These are phyloP conservation scores for Petunia secreta DNA, from an alignment of 257 asterid genomes.

Conservation along the genomic window DNA sequence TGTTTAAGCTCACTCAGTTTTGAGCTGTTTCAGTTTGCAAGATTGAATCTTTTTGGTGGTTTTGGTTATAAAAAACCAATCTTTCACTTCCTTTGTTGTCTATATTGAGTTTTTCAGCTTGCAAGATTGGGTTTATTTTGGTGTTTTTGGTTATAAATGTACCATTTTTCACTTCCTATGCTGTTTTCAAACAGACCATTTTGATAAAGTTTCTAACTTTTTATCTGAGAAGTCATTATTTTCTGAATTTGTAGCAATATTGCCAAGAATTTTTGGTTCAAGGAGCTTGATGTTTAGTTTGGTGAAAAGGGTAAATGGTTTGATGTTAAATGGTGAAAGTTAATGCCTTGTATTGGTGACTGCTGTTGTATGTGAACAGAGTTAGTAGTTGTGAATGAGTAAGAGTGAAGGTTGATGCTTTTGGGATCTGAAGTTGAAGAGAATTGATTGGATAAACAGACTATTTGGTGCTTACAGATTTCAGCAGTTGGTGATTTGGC, in stretches of 20 bases:
- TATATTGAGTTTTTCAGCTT: constrained; percentile 15
- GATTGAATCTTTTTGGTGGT: constrained; percentile 35
- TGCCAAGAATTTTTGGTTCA: constrained; percentile 25
- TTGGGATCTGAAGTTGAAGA: constrained; percentile 19
- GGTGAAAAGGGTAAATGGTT: constrained; percentile 19
- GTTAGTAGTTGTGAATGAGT: constrained; percentile 18
- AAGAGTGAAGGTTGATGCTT: background rate
- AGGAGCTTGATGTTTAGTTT: constrained; percentile 25
- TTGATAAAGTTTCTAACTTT: constrained; percentile 24
- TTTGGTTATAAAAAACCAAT: background rate
- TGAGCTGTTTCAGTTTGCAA: constrained; percentile 23
- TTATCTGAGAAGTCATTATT: constrained; percentile 19
- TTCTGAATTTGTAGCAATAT: background rate
- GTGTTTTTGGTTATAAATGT: constrained; percentile 7
- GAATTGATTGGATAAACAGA: constrained; percentile 28
- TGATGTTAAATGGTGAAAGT: constrained; percentile 14
- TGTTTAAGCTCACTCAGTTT: constrained; percentile 6
- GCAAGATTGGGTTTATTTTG: constrained; percentile 35
- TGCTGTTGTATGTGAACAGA: background rate
- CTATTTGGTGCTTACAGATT: background rate
- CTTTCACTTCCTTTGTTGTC: constrained; percentile 23
- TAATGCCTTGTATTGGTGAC: constrained; percentile 12
- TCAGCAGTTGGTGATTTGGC: constrained; percentile 24
- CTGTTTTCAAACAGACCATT: constrained; percentile 19
- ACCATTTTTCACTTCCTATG: constrained; percentile 25